Percentiles rank a stretch among this genome's conserved stretches.
Evolutionary conservation across 305 asterid species (phyloP).

Genomic region (Fraxinus platypoda): DNA sequence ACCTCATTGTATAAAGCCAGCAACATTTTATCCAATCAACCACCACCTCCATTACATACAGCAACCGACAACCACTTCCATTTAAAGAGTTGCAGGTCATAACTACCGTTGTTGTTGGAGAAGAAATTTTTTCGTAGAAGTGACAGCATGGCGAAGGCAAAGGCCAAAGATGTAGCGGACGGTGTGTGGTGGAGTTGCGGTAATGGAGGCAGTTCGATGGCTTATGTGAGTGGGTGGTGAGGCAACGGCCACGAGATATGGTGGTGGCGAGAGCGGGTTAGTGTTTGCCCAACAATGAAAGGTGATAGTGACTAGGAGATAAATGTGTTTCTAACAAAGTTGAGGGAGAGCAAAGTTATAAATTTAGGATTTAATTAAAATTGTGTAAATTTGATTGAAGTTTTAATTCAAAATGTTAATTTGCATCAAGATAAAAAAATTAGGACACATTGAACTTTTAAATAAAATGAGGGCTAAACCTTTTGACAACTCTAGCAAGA

Average conservation of each 20-base stretch:
- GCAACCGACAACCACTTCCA: background rate
- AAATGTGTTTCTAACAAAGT: too few species aligned
- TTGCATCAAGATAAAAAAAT: too few species aligned
- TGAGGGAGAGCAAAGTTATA: background rate
- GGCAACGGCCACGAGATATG: background rate
- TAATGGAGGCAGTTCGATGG: background rate
- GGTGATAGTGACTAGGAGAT: background rate
- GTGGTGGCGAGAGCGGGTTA: background rate
- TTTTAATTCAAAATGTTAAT: too few species aligned
- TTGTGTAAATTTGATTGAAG: background rate
- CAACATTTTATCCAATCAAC: background rate
- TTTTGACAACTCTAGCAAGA: background rate
- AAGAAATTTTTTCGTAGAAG: background rate
- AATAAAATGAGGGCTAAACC: too few species aligned
- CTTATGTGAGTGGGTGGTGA: background rate
- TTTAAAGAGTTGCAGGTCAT: background rate
- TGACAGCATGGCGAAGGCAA: background rate
- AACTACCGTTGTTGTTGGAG: background rate
- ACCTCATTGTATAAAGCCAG: background rate
- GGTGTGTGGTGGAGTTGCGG: background rate
- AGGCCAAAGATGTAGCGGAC: too few species aligned
- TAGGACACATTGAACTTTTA: too few species aligned
- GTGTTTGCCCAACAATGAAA: background rate
- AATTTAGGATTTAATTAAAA: background rate
- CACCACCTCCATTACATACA: background rate